Conservation (phyloP, 1,284 basidiomycete genomes). For the Puccinia triticina region DNA sequence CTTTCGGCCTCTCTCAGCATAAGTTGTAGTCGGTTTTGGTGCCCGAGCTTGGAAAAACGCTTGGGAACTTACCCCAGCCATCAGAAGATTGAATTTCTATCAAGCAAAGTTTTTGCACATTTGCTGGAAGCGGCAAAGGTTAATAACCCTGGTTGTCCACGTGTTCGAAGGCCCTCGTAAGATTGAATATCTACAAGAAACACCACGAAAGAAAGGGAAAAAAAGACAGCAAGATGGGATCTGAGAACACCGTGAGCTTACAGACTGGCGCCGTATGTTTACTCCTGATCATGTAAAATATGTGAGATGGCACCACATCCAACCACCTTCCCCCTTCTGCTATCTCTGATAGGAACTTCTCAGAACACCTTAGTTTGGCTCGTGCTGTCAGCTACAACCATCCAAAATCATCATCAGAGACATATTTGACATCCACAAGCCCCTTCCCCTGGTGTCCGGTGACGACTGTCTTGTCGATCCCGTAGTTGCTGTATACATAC, state of each 20-base stretch:
- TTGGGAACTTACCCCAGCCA: not conserved
- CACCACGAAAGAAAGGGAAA: not conserved
- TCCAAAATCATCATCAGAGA: constrained; percentile 31
- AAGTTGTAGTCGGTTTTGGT: not conserved
- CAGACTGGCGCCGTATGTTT: constrained; percentile 12
- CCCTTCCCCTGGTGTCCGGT: constrained; percentile 38
- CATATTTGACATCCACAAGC: constrained; percentile 30
- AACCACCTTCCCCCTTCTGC: constrained; percentile 18
- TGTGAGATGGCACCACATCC: constrained; percentile 33
- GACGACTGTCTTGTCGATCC: constrained; percentile 23
- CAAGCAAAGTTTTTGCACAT: not conserved
- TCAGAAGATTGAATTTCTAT: constrained; percentile 15
- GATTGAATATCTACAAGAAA: constrained; percentile 9
- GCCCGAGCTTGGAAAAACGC: not conserved
- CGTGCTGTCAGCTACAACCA: constrained; percentile 20
- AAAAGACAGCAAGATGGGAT: constrained; percentile 14
- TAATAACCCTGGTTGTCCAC: not conserved
- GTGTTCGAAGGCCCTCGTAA: constrained; percentile 11
- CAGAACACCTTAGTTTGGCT: constrained; percentile 33
- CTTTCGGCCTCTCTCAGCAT: not conserved
- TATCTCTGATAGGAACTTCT: constrained; percentile 34
- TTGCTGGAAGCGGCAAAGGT: not conserved
- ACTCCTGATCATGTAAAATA: constrained; percentile 35
- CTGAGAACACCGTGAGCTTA: constrained; percentile 21
- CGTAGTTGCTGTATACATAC: constrained; percentile 12